Conservation (phyloP, 75 land plant species). For the Picea glauca region DNA sequence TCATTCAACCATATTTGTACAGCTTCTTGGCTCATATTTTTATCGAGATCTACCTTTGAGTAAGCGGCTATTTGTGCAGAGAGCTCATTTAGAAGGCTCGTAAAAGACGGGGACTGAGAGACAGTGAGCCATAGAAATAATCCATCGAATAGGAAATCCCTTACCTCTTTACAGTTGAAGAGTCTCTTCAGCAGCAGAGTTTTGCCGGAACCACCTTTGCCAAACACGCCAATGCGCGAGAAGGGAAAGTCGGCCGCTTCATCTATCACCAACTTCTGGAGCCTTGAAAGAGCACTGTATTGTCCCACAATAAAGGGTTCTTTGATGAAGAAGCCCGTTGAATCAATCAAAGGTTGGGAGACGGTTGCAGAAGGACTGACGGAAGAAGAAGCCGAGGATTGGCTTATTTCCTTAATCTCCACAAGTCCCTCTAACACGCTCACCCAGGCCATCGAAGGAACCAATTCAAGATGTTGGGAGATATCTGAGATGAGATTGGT, state of each 20-base stretch:
- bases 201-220: not conserved
- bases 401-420: too few species aligned
- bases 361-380: too few species aligned
- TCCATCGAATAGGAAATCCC: not conserved
- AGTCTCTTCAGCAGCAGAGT: not conserved
- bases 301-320: slow-evolving; percentile 1
- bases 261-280: not conserved
- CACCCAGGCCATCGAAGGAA: too few species aligned
- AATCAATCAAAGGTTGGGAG: too few species aligned
- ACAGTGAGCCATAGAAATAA: slow-evolving; percentile 1
- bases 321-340: not conserved
- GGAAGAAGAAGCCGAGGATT: too few species aligned
- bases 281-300: not conserved
- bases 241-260: not conserved
- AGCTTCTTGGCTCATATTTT: not conserved
- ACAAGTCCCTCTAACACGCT: too few species aligned
- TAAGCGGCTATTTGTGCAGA: not conserved
- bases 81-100: not conserved
- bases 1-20: not conserved
- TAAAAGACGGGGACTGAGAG: not conserved
- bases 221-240: not conserved
- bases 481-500: not conserved
- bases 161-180: not conserved
- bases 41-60: not conserved
- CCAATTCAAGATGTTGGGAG: not conserved